Evolutionary conservation across 129 eudicot genomes (phyloP).

Genomic region (Chrysanthemum lavandulifolium): DNA sequence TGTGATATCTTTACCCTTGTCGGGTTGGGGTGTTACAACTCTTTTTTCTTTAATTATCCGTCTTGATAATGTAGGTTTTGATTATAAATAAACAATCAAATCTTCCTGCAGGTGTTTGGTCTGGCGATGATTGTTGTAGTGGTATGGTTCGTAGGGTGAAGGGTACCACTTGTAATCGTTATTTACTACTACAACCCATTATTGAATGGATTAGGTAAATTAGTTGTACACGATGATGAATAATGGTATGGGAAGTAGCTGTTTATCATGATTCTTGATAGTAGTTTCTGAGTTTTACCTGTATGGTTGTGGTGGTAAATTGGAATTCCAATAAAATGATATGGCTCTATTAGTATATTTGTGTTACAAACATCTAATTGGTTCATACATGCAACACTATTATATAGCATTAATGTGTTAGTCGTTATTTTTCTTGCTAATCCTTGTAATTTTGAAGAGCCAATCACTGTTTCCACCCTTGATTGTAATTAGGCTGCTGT

Average conservation of each 20-base stretch:
- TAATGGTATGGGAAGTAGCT: no score
- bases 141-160: not conserved
- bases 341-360: not conserved
- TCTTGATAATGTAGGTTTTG: not conserved
- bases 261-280: no score
- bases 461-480: no score
- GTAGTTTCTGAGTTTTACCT: not conserved
- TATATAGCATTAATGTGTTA: no score
- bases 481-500: no score
- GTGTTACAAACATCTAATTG: not conserved
- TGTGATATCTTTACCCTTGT: no score
- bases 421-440: no score
- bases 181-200: not conserved
- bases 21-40: no score
- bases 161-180: not conserved
- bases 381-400: conserved; percentile 1
- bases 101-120: not conserved
- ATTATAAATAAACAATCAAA: not conserved
- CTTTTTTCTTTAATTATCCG: no score
- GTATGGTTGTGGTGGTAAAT: not conserved
- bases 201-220: not conserved
- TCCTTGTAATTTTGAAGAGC: no score
- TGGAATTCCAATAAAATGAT: not conserved
- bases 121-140: not conserved
- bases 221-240: not conserved